Evolutionary conservation across 2,329 filamentous ascomycete species (phyloP).

Genomic region (Fusarium cyanostomum): DNA sequence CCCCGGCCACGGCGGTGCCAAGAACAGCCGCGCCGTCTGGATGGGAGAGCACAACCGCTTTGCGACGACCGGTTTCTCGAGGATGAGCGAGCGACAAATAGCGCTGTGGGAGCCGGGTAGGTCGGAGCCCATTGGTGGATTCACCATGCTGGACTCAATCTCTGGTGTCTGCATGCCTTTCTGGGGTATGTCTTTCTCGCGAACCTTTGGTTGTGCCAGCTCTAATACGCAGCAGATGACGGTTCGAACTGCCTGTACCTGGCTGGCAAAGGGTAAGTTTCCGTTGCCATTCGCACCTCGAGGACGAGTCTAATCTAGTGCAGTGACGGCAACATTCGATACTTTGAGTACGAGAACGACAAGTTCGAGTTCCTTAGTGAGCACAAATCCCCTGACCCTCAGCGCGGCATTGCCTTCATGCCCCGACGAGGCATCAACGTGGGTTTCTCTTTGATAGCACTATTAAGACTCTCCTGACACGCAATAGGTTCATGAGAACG

Average conservation of each 20-base stretch:
- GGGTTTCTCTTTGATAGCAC: slow-evolving; percentile 43
- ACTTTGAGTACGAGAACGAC: slow-evolving; percentile 98
- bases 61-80: slow-evolving; percentile 95
- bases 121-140: slow-evolving; percentile 87
- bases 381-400: slow-evolving; percentile 95
- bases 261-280: slow-evolving; percentile 91
- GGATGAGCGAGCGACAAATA: slow-evolving; percentile 97
- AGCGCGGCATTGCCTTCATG: slow-evolving; percentile 92
- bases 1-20: slow-evolving; percentile 87
- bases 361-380: slow-evolving; percentile 98
- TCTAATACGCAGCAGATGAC: slow-evolving; percentile 68
- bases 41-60: slow-evolving; percentile 96
- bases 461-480: slow-evolving; percentile 34
- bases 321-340: slow-evolving; percentile 98
- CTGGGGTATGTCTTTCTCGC: slow-evolving; percentile 72
- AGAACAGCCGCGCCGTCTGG: slow-evolving; percentile 98
- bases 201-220: neutral
- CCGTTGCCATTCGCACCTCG: neutral
- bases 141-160: slow-evolving; percentile 90
- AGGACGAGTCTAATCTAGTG: slow-evolving; percentile 18
- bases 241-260: slow-evolving; percentile 95
- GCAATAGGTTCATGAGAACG: slow-evolving; percentile 85
- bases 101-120: slow-evolving; percentile 94
- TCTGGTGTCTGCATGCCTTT: slow-evolving; percentile 99
- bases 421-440: slow-evolving; percentile 95